Base-by-base conservation (phyloP, 192 early-diverging fungal species). In the Coemansia sp. region DNA sequence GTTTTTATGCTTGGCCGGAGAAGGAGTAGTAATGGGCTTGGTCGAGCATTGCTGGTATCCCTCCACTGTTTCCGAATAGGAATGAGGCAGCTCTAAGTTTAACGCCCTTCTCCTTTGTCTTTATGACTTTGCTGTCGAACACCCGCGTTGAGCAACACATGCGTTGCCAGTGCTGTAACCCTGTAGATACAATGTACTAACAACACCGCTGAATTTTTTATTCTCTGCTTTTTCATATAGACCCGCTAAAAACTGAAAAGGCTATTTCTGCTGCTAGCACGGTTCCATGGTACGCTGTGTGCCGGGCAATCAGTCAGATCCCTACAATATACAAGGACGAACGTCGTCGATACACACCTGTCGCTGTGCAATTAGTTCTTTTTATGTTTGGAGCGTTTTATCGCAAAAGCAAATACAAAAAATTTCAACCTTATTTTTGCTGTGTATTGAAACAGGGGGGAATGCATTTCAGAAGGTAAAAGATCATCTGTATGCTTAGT, bases 1-100 rank as follows among this genome's bases (percentile, higher is more conserved):
- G 47, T 55, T 40, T n/a, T 51, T 51, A 17, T 46, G 34, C 7
- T 37, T 37, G 34, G 34, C 34, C 11, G 34, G 34, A 37, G 34
- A 8, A 9, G 34, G 34, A 37, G 34, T 9, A 37, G 34, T 37
- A 37, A 37, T 37, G 34, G 34, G 34, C 34, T 10, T 37, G 56
- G 40, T 59, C 45, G 64, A 66, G 56, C 64, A 54, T 24, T 6
- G 56, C 64, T 57, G 52, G 64, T 58, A 58, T 53, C 49, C 64
- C 56, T 53, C 57, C 55, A 54, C 51, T 48, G 46, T 57, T 66
- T 66, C 64, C 49, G 56, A 66, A 56, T 50, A 66, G 56, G 64
- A 66, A 59, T 52, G 57, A 59, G 64, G 64, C 56, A 58, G 50
- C 27, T 44, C 46, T 37, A 49, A 57, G 43, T 21, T 44, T 21